These are phyloP conservation scores for Trifolium subterraneum DNA, from an alignment of 306 rosid species.

Conservation along the genomic window DNA sequence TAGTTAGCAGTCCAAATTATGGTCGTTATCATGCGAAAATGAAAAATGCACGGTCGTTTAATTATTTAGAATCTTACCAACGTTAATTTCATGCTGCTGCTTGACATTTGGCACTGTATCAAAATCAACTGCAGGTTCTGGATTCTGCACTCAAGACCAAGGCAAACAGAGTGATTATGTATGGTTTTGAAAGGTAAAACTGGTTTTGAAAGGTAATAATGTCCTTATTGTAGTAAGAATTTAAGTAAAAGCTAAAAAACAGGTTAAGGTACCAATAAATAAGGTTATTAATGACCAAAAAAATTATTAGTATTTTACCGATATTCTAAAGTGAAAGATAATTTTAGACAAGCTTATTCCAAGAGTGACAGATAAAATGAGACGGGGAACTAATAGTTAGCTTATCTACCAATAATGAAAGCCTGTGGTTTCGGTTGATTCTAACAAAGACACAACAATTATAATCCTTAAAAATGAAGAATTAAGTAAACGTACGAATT, in stretches of 20 bases:
- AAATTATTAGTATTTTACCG: not conserved
- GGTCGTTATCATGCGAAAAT: not conserved
- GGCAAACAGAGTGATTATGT: conserved; percentile 14
- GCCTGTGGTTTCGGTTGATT: conserved; percentile 21
- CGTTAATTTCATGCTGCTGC: conserved; percentile 87
- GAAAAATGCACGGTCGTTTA: conserved; percentile 28
- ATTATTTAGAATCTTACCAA: conserved; percentile 68
- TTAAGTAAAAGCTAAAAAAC: not conserved
- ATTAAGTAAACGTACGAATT: conserved; percentile 73
- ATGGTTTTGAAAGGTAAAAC: too few species aligned
- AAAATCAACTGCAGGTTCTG: conserved; percentile 92
- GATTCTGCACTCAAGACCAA: conserved; percentile 65
- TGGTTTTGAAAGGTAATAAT: not conserved
- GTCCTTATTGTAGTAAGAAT: not conserved
- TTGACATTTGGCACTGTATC: conserved; percentile 86
- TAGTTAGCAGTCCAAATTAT: conserved; percentile 17
- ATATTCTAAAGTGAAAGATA: not conserved
- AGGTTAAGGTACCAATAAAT: not conserved
- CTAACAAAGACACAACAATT: conserved; percentile 7
- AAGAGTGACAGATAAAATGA: not conserved
- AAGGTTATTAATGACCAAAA: not conserved
- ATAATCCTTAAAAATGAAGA: not conserved
- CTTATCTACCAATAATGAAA: not conserved
- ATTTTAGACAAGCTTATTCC: not conserved
- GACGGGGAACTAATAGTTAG: not conserved